Conservation (phyloP, 768 basidiomycete species). For the Boletus reticuloceps region DNA sequence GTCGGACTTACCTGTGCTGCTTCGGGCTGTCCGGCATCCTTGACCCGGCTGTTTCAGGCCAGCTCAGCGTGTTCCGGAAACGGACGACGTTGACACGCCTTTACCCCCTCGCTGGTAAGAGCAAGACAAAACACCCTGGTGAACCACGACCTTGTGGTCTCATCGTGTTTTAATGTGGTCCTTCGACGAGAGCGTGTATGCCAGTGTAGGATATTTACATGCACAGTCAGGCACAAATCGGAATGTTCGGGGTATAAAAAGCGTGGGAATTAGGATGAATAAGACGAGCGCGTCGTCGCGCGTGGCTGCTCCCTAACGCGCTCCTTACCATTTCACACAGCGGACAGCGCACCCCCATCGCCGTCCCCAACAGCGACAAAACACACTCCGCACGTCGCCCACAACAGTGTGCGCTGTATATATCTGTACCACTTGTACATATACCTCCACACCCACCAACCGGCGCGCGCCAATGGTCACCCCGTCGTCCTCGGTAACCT, state of each 20-base stretch:
- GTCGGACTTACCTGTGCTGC: conserved; percentile 23
- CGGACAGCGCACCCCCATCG: conserved; percentile 35
- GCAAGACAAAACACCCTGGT: neutral
- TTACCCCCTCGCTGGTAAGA: neutral
- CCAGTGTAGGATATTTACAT: conserved; percentile 12
- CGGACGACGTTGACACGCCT: neutral
- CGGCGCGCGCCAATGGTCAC: conserved; percentile 61
- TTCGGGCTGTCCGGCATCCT: conserved; percentile 12
- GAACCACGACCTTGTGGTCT: conserved; percentile 7
- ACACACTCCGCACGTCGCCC: conserved; percentile 1
- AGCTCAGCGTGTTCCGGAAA: conserved; percentile 2
- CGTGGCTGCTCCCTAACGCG: conserved; percentile 36
- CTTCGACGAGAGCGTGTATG: conserved; percentile 2
- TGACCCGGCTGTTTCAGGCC: conserved; percentile 13
- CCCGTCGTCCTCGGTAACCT: conserved; percentile 78
- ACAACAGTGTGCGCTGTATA: conserved; percentile 13
- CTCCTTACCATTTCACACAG: conserved; percentile 38
- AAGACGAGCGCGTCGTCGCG: conserved; percentile 39
- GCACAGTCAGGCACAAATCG: conserved; percentile 19
- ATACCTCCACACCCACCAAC: neutral
- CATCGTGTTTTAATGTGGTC: conserved; percentile 13
- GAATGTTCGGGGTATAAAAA: conserved; percentile 23
- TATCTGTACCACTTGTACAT: conserved; percentile 17
- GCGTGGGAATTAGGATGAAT: conserved; percentile 36
- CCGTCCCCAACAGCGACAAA: conserved; percentile 33